Conservation (phyloP, 2,329 filamentous ascomycete genomes). For the Aspergillus aculeatinus region DNA sequence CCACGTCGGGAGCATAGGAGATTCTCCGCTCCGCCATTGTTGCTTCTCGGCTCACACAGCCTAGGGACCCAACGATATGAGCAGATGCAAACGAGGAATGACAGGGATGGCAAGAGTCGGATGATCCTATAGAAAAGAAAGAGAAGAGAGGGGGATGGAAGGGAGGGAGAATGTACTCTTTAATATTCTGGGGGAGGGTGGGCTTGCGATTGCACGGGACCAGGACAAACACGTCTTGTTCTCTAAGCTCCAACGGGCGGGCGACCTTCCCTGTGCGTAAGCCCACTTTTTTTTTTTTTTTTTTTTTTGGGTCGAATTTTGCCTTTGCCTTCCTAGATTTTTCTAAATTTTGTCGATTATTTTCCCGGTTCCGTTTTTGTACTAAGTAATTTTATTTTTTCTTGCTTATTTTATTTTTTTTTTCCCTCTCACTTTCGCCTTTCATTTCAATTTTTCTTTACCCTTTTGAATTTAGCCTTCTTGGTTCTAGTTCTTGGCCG, state of each 20-base stretch:
- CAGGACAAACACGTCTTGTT: constrained; percentile 27
- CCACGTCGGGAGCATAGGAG: constrained; percentile 46
- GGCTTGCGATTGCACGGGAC: constrained; percentile 30
- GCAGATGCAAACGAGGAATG: constrained; percentile 34
- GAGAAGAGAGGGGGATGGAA: constrained; percentile 21
- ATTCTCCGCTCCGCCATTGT: constrained; percentile 48
- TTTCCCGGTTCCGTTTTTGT: too few species aligned
- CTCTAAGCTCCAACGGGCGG: constrained; percentile 30
- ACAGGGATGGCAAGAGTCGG: constrained; percentile 40
- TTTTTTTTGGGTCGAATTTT: constrained; percentile 5
- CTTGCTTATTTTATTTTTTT: background rate
- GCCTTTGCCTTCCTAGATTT: constrained; percentile 5
- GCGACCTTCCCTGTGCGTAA: constrained; percentile 30
- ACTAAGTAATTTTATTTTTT: constrained; percentile 3
- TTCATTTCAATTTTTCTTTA: background rate
- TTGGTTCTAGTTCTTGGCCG: constrained; percentile 15
- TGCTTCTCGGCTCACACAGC: constrained; percentile 41
- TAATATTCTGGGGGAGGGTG: constrained; percentile 33
- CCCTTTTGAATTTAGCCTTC: background rate
- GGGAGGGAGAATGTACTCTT: constrained; percentile 34
- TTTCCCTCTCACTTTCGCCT: background rate
- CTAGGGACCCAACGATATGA: constrained; percentile 39
- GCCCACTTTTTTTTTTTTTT: constrained; percentile 24
- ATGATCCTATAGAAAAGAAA: constrained; percentile 35
- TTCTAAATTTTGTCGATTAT: background rate